Conservation (phyloP, 441 rosid genomes). For the Metrosideros polymorpha region DNA sequence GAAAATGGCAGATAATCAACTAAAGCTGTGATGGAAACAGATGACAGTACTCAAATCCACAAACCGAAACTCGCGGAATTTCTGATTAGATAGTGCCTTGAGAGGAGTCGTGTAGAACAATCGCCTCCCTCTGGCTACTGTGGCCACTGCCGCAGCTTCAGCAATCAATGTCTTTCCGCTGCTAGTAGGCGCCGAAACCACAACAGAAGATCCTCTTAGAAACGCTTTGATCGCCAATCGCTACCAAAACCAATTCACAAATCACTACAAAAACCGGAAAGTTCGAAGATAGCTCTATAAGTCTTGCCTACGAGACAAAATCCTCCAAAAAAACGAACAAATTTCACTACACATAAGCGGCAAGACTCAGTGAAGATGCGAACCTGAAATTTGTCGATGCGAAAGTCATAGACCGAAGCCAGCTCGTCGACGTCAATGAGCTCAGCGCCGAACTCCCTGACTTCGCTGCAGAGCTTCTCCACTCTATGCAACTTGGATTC, state of each 20-base stretch:
- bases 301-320: not conserved
- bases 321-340: not conserved
- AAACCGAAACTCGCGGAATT: slow-evolving; percentile 90
- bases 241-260: slow-evolving; percentile 19
- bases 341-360: not conserved
- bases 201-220: slow-evolving; percentile 76
- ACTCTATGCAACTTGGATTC: slow-evolving; percentile 64
- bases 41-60: not conserved
- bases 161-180: slow-evolving; percentile 97
- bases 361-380: not conserved
- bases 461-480: slow-evolving; percentile 63
- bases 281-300: not conserved
- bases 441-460: slow-evolving; percentile 57
- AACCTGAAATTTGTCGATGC: slow-evolving; percentile 95
- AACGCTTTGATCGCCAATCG: slow-evolving; percentile 78
- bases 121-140: slow-evolving; percentile 72
- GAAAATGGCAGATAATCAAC: not conserved
- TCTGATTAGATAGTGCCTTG: slow-evolving; percentile 95
- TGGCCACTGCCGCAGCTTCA: slow-evolving; percentile 94
- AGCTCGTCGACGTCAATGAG: slow-evolving; percentile 76
- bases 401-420: slow-evolving; percentile 74
- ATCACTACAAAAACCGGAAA: not conserved
- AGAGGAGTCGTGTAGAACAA: slow-evolving; percentile 92
- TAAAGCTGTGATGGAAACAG: not conserved
- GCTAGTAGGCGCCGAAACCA: slow-evolving; percentile 96